Evolutionary conservation across 2,329 filamentous ascomycete species (phyloP).

Genomic region (Claviceps sorghi): DNA sequence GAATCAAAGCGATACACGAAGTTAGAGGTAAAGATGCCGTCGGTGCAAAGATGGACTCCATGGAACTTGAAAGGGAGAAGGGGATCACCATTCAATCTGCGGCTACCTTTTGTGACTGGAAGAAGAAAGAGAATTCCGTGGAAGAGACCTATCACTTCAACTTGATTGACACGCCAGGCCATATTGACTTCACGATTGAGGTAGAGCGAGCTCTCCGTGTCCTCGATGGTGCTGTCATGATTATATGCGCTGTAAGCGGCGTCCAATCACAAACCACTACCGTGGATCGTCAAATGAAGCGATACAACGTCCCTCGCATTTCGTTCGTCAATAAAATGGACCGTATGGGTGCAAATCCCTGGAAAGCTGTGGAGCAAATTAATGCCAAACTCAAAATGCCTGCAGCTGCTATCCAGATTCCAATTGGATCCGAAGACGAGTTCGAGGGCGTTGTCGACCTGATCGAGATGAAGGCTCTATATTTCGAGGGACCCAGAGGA

Average conservation of each 20-base stretch:
- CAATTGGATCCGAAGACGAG: conserved; percentile 81
- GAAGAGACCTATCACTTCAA: conserved; percentile 95
- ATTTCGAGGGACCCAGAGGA: conserved; percentile 75
- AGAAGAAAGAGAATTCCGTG: conserved; percentile 68
- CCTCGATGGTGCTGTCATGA: conserved; percentile 94
- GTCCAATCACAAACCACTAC: conserved; percentile 98
- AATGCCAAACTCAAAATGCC: conserved; percentile 89
- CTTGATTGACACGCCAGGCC: conserved; percentile 93
- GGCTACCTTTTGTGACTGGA: conserved; percentile 95
- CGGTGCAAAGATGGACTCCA: conserved; percentile 98
- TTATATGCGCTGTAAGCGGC: conserved; percentile 90
- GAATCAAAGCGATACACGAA: conserved; percentile 94
- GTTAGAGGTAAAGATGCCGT: conserved; percentile 89
- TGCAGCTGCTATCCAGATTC: conserved; percentile 85
- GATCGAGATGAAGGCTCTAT: conserved; percentile 81
- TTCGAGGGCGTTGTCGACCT: conserved; percentile 89
- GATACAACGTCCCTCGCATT: conserved; percentile 90
- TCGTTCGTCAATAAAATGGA: conserved; percentile 99
- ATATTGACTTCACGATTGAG: conserved; percentile 99
- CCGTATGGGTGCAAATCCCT: conserved; percentile 94
- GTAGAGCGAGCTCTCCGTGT: conserved; percentile 91
- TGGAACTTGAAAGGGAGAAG: conserved; percentile 96
- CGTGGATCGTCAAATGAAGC: conserved; percentile 95
- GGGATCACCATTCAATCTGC: conserved; percentile 98
- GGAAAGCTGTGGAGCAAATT: conserved; percentile 95